Evolutionary conservation across 306 rosid species (phyloP).

Genomic region (Nissolia schottii): DNA sequence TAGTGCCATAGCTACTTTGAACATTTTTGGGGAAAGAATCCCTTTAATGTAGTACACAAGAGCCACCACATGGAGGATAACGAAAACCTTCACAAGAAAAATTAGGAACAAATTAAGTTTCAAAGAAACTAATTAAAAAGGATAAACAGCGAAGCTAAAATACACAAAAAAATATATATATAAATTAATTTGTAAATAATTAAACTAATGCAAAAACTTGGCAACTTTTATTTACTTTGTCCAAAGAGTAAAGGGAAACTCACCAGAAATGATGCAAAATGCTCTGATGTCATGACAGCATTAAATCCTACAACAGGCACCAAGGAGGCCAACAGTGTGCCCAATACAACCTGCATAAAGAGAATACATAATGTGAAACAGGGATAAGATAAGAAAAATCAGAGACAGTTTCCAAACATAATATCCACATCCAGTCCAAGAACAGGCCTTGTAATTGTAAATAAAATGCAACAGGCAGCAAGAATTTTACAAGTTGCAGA

Average conservation of each 20-base stretch:
- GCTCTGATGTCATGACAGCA: conserved; percentile 98
- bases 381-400: conserved; percentile 15
- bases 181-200: background rate
- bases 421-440: conserved; percentile 1
- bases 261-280: conserved; percentile 96
- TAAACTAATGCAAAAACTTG: background rate
- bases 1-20: conserved; percentile 83
- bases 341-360: conserved; percentile 72
- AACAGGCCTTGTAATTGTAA: conserved; percentile 8
- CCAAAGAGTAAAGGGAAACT: conserved; percentile 23
- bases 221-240: background rate
- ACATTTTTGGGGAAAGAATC: conserved; percentile 83
- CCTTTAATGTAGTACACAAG: conserved; percentile 93
- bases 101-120: conserved; percentile 11
- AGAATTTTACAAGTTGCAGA: background rate
- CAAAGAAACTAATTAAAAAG: conserved; percentile 12
- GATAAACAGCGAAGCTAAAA: background rate
- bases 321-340: conserved; percentile 86
- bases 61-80: conserved; percentile 93
- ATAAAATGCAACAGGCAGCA: background rate
- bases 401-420: background rate
- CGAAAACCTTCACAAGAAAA: conserved; percentile 73
- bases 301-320: conserved; percentile 99
- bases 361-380: conserved; percentile 25
- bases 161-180: too few relatives aligned